Percentiles rank a stretch among this genome's conserved stretches.
These are phyloP conservation scores for Beauveria sp. DNA, from an alignment of 2,329 filamentous ascomycete genomes.

Conservation along the genomic window DNA sequence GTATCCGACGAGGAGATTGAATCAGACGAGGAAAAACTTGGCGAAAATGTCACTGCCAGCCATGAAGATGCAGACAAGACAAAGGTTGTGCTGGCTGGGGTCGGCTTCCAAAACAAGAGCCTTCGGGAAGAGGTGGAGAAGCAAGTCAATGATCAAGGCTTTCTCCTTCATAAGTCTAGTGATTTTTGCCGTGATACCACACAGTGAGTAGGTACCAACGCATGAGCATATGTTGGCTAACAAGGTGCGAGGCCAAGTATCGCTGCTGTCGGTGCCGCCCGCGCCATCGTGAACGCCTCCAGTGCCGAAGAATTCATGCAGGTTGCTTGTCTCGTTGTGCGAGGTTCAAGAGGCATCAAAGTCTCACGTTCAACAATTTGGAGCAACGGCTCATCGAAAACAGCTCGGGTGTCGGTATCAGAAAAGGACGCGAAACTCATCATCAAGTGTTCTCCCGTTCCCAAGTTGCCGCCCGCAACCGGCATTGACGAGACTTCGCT, in stretches of 20 bases:
- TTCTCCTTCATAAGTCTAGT: background rate
- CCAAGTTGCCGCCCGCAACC: background rate
- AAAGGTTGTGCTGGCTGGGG: background rate
- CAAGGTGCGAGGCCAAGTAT: background rate
- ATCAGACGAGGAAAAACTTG: background rate
- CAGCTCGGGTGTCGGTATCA: background rate
- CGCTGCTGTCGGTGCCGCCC: background rate
- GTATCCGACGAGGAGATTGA: too few relatives aligned
- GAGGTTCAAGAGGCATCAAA: too few relatives aligned
- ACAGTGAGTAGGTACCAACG: background rate
- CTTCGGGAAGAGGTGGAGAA: background rate
- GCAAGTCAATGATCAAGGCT: background rate
- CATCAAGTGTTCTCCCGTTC: background rate
- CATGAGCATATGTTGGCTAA: background rate
- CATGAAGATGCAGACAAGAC: background rate
- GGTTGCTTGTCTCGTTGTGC: background rate
- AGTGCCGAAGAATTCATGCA: background rate
- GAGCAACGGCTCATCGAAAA: background rate
- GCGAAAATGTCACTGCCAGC: background rate
- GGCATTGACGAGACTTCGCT: background rate
- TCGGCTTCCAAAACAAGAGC: background rate
- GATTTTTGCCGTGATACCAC: background rate
- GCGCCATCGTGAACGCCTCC: background rate
- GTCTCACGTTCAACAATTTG: background rate
- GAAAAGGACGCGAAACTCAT: background rate